Conservation (phyloP, 164 flowering plant genomes). For the Nelumbo lutea region DNA sequence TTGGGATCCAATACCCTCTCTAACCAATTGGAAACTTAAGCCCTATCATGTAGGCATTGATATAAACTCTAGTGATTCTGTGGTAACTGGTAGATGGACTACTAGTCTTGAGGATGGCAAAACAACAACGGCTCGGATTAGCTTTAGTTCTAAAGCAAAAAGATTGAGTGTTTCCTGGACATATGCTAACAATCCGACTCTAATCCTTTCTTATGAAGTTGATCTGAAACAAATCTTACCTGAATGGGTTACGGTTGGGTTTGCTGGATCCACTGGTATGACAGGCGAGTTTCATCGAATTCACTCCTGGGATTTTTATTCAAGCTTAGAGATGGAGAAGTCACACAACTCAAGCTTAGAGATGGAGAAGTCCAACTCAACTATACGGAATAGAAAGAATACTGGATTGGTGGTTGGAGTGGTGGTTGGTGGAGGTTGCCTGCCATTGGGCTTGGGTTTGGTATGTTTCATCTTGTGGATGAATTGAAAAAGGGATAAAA, state of each 20-base stretch:
- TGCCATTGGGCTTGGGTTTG: slow-evolving; percentile 10
- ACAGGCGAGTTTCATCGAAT: slow-evolving; percentile 6
- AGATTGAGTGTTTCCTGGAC: slow-evolving; percentile 16
- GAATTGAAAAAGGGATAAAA: not conserved
- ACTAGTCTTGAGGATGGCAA: slow-evolving; percentile 3
- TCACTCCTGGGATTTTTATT: slow-evolving; percentile 24
- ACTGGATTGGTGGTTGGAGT: not conserved
- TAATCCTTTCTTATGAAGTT: slow-evolving; percentile 10
- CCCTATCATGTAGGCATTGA: slow-evolving; percentile 35
- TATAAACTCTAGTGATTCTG: slow-evolving; percentile 15
- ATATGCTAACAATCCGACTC: slow-evolving; percentile 11
- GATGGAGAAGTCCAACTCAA: not conserved
- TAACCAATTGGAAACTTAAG: too few species aligned
- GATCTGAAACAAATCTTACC: slow-evolving; percentile 19
- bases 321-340: slow-evolving; percentile 2
- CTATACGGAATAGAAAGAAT: too few species aligned
- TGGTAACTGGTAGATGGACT: slow-evolving; percentile 8
- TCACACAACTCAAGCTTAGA: too few species aligned
- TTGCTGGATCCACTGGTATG: slow-evolving; percentile 15
- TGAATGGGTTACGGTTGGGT: slow-evolving; percentile 16
- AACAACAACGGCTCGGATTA: slow-evolving; percentile 13
- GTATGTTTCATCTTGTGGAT: slow-evolving; percentile 6
- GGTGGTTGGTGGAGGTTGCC: slow-evolving; percentile 12
- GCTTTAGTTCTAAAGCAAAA: slow-evolving; percentile 14
- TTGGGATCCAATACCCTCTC: slow-evolving; percentile 23